Evolutionary conservation across 2,329 filamentous ascomycete species (phyloP).

Genomic region (Exserohilum rostratum): DNA sequence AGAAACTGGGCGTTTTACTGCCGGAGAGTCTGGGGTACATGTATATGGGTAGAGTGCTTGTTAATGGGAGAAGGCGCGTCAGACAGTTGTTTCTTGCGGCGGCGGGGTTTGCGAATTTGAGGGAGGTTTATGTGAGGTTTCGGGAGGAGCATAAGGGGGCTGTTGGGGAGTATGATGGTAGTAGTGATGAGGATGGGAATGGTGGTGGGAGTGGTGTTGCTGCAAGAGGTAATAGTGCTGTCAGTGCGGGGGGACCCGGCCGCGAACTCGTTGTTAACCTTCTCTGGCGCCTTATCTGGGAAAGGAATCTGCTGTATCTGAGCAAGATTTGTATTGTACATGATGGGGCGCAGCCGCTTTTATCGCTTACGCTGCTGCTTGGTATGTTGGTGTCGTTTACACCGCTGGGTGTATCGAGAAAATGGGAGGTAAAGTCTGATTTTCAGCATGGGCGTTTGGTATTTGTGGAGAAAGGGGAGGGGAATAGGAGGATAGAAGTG

Average conservation of each 20-base stretch:
- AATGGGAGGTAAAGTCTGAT: constrained; percentile 11
- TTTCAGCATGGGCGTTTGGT: constrained; percentile 14
- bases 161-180: no score
- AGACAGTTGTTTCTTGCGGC: constrained; percentile 13
- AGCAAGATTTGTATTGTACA: constrained; percentile 25
- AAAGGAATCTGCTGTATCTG: constrained; percentile 13
- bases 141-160: no score
- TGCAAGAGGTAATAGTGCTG: no score
- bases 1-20: constrained; percentile 15
- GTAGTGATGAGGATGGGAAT: not conserved
- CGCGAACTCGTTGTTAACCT: constrained; percentile 14
- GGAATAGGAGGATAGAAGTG: constrained; percentile 2
- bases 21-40: not conserved
- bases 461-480: constrained; percentile 9
- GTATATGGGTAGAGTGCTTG: constrained; percentile 1
- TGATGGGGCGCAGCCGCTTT: constrained; percentile 9
- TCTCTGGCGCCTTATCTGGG: constrained; percentile 21
- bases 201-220: not conserved
- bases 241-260: no score
- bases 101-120: constrained; percentile 18
- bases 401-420: constrained; percentile 3
- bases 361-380: constrained; percentile 4
- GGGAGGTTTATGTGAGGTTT: constrained; percentile 24
- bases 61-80: constrained; percentile 5
- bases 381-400: constrained; percentile 8